These are phyloP conservation scores for Sporothrix dimorphospora DNA, from an alignment of 2,329 filamentous ascomycete genomes.

Conservation along the genomic window DNA sequence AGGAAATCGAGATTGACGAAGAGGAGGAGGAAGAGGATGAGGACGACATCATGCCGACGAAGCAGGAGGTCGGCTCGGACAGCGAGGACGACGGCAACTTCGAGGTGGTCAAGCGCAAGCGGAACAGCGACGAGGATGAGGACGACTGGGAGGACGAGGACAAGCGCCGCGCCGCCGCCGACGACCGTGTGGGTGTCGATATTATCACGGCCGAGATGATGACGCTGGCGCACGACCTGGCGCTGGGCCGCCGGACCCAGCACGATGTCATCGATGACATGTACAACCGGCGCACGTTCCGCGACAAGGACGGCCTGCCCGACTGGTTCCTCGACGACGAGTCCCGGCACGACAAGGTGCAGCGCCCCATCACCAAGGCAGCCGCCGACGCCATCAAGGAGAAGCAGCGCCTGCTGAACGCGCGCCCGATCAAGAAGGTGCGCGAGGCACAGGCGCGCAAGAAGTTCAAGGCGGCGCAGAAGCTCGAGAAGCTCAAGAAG, in stretches of 20 bases:
- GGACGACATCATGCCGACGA: not conserved
- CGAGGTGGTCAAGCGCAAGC: conserved; percentile 61
- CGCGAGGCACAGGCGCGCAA: conserved; percentile 94
- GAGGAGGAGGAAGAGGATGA: conserved; percentile 26
- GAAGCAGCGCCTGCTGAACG: conserved; percentile 89
- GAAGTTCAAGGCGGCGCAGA: conserved; percentile 92
- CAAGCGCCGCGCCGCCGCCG: conserved; percentile 56
- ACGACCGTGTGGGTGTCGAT: conserved; percentile 75
- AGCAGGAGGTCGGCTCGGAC: conserved; percentile 34
- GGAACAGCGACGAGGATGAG: conserved; percentile 42
- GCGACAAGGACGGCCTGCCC: conserved; percentile 86
- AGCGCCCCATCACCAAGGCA: conserved; percentile 89
- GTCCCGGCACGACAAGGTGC: conserved; percentile 74
- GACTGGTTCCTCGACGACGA: conserved; percentile 99
- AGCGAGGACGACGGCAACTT: conserved; percentile 47
- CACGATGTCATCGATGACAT: conserved; percentile 84
- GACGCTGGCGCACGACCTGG: conserved; percentile 91
- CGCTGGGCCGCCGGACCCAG: conserved; percentile 78
- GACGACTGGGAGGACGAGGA: conserved; percentile 68
- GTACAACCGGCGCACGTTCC: conserved; percentile 91
- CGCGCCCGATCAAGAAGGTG: conserved; percentile 98
- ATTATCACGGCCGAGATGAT: conserved; percentile 99
- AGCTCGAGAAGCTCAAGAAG: conserved; percentile 92
- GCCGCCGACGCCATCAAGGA: conserved; percentile 92
- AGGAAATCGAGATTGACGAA: conserved; percentile 19